Percentiles rank a stretch among this genome's conserved stretches.
Evolutionary conservation across 441 rosid genomes (phyloP).

Genomic region (Erodium chrysanthum): DNA sequence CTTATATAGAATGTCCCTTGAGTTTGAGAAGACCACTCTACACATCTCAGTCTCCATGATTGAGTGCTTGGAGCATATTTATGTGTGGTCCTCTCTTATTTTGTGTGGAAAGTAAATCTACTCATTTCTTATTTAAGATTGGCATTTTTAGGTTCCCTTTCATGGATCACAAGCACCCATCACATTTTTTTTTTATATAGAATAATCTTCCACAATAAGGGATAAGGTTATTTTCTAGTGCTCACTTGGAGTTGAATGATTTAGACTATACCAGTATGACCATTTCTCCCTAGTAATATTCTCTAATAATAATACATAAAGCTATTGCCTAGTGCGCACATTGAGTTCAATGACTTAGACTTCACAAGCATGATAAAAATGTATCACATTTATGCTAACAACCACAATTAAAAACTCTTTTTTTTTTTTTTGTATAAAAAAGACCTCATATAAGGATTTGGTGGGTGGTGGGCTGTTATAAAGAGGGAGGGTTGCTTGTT

Average conservation of each 20-base stretch:
- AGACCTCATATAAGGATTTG: not conserved
- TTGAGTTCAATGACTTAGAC: not conserved
- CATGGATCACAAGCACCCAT: slow-evolving; percentile 1
- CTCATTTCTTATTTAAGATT: not conserved
- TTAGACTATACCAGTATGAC: not conserved
- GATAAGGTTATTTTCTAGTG: not conserved
- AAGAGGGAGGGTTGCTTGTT: not conserved
- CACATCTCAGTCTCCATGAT: not conserved
- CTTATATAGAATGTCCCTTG: not conserved
- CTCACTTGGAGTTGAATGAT: not conserved
- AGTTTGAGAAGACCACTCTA: not conserved
- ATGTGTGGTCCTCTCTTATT: slow-evolving; percentile 1
- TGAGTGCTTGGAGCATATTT: slow-evolving; percentile 2
- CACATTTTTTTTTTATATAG: not conserved
- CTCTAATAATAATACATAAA: not conserved
- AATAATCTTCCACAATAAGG: not conserved
- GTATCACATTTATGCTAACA: not conserved
- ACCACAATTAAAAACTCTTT: not conserved
- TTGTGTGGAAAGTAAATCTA: not conserved
- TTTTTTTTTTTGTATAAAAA: not conserved
- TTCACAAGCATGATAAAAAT: not conserved
- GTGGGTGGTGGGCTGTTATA: slow-evolving; percentile 5
- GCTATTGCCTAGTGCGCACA: not conserved
- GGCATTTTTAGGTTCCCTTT: not conserved
- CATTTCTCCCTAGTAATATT: not conserved